Evolutionary conservation across 768 basidiomycete genomes (phyloP).

Genomic region (Kwoniella pini): DNA sequence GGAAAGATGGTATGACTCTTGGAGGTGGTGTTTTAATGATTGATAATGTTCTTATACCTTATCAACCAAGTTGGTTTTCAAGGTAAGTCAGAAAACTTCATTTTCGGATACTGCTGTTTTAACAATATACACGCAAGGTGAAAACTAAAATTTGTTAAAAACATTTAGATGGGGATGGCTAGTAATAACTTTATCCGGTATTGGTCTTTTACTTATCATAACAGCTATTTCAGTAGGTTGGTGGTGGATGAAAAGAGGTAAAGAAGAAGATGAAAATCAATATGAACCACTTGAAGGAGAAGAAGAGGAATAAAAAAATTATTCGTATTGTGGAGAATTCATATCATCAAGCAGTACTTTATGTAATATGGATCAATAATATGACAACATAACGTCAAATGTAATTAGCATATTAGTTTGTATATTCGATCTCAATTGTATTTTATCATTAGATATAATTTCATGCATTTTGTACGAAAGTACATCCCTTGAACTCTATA

Average conservation of each 20-base stretch:
- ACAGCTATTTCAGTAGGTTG: slow-evolving; percentile 65
- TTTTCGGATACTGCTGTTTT: too few relatives aligned
- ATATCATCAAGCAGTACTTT: too few relatives aligned
- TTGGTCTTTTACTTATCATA: slow-evolving; percentile 69
- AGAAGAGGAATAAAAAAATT: slow-evolving; percentile 43
- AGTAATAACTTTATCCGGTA: slow-evolving; percentile 64
- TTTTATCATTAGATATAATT: too few relatives aligned
- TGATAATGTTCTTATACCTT: slow-evolving; percentile 79
- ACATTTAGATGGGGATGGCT: slow-evolving; percentile 55
- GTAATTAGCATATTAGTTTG: background rate
- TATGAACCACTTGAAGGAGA: slow-evolving; percentile 84
- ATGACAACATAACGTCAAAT: too few relatives aligned
- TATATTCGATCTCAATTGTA: background rate
- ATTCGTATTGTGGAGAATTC: background rate
- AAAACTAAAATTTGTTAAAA: too few relatives aligned
- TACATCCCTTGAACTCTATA: too few relatives aligned
- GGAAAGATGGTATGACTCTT: slow-evolving; percentile 77
- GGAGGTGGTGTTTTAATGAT: slow-evolving; percentile 88
- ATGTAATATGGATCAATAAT: background rate
- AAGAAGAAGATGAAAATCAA: slow-evolving; percentile 78
- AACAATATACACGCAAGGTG: too few relatives aligned
- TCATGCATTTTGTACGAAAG: too few relatives aligned
- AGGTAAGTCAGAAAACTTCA: slow-evolving; percentile 61
- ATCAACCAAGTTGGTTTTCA: slow-evolving; percentile 80
- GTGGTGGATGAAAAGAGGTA: slow-evolving; percentile 62